phyloP scores from a whole-genome alignment of 2,329 filamentous ascomycete species.

The Thelonectria blattea region DNA sequence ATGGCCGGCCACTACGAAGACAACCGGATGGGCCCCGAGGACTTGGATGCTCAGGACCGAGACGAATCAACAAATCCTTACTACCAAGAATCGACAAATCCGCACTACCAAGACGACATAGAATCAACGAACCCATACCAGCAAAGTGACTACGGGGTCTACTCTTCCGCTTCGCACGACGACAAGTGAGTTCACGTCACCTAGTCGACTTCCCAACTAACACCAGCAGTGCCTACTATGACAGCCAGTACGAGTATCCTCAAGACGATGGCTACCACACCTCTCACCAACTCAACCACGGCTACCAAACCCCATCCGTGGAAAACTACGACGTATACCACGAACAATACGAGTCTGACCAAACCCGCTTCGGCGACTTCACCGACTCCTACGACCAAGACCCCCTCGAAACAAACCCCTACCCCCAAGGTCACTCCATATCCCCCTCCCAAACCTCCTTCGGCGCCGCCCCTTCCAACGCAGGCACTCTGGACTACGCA shows the following conservation, averaged over 20 bases:
- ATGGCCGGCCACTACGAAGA: too few species aligned
- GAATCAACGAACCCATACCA: too few species aligned
- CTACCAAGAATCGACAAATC: too few species aligned
- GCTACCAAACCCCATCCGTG: conserved; percentile 51
- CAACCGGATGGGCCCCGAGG: too few species aligned
- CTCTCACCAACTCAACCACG: too few species aligned
- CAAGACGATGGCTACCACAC: conserved; percentile 72
- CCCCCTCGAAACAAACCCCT: conserved; percentile 94
- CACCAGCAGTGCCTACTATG: conserved; percentile 92
- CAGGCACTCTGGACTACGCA: conserved; percentile 92
- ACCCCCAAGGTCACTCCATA: conserved; percentile 81
- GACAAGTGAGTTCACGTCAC: too few species aligned
- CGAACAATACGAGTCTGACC: conserved; percentile 85
- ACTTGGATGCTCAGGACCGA: too few species aligned
- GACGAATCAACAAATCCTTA: too few species aligned
- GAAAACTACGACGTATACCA: background rate
- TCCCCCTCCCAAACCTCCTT: conserved; percentile 96
- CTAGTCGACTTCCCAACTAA: conserved; percentile 64
- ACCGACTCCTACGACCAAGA: conserved; percentile 89
- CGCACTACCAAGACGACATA: too few species aligned
- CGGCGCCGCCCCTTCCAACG: conserved; percentile 92
- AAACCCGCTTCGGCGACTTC: conserved; percentile 99
- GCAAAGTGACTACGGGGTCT: too few species aligned
- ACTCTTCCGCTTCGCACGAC: too few species aligned
- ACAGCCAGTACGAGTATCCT: conserved; percentile 84